A percentile compares a stretch with the other conserved stretches of the same genome.
These are phyloP conservation scores for Hyaloperonospora brassicae DNA, from an alignment of 352 stramenopile genomes.

Conservation along the genomic window DNA sequence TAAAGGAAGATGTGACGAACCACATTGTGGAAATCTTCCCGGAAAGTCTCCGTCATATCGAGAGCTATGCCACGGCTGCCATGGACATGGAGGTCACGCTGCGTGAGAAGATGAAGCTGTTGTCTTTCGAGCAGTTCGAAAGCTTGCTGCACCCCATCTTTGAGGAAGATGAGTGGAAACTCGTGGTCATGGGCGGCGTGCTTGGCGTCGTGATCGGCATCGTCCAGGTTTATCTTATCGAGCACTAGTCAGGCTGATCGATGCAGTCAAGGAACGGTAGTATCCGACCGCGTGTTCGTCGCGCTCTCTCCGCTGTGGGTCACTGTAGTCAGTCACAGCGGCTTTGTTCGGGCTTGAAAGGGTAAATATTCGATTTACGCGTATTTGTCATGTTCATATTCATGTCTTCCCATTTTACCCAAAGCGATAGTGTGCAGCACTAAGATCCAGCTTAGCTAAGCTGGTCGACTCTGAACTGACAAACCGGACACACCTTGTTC, in stretches of 20 bases:
- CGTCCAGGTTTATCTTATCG: conserved; percentile 88
- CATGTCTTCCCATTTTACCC: conserved; percentile 1
- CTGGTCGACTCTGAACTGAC: conserved; percentile 78
- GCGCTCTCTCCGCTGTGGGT: too few species aligned
- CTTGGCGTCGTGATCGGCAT: conserved; percentile 89
- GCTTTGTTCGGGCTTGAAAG: conserved; percentile 15
- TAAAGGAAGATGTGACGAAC: conserved; percentile 85
- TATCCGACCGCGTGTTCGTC: background rate
- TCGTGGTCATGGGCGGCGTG: conserved; percentile 93
- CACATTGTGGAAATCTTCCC: conserved; percentile 85
- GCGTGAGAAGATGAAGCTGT: conserved; percentile 87
- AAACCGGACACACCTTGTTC: conserved; percentile 89
- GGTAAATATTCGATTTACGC: conserved; percentile 50
- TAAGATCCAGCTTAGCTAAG: conserved; percentile 18
- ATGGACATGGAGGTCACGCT: conserved; percentile 90
- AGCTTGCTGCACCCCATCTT: conserved; percentile 96
- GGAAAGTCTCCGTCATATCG: conserved; percentile 83
- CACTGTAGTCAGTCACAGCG: too few species aligned
- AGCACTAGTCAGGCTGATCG: conserved; percentile 36
- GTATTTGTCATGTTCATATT: conserved; percentile 25
- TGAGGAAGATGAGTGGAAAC: conserved; percentile 97
- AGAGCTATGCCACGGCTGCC: conserved; percentile 88
- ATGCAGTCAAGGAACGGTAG: background rate
- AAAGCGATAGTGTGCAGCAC: background rate
- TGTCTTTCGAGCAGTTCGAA: conserved; percentile 89